A percentile compares a stretch with the other conserved stretches of the same genome.
Conservation (phyloP, 495 filamentous ascomycete species). For the Pyrenula aspistea region DNA sequence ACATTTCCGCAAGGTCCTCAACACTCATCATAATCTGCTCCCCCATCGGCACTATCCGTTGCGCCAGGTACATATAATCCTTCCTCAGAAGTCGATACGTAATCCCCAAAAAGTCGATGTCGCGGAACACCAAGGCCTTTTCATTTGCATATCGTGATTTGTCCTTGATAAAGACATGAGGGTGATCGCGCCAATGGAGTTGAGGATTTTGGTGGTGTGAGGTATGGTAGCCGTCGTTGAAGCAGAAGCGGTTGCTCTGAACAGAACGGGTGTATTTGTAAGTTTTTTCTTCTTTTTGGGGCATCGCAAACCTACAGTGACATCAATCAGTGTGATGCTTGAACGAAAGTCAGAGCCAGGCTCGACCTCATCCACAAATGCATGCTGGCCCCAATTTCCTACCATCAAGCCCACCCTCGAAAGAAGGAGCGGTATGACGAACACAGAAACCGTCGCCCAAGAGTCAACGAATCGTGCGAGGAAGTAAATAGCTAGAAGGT, state of each 20-base stretch:
- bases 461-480: constrained; percentile 33
- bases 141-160: constrained; percentile 47
- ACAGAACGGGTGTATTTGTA: constrained; percentile 1
- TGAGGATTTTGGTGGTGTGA: constrained; percentile 64
- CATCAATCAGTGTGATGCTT: constrained; percentile 63
- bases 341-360: constrained; percentile 58
- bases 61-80: constrained; percentile 51
- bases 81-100: constrained; percentile 46
- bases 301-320: constrained; percentile 39
- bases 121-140: constrained; percentile 54
- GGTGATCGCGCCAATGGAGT: constrained; percentile 65
- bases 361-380: constrained; percentile 55
- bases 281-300: constrained; percentile 2
- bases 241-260: constrained; percentile 60
- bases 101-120: constrained; percentile 61
- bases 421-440: constrained; percentile 45
- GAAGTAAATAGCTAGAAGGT: constrained; percentile 34
- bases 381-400: constrained; percentile 69
- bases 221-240: constrained; percentile 70
- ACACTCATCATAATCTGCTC: constrained; percentile 50
- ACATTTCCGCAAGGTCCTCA: constrained; percentile 47
- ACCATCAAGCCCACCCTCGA: constrained; percentile 57
- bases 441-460: constrained; percentile 42
- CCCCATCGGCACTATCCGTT: constrained; percentile 55
- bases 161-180: constrained; percentile 49